Evolutionary conservation across 345 rosid species (phyloP).

Genomic region (Limnanthes douglasii): DNA sequence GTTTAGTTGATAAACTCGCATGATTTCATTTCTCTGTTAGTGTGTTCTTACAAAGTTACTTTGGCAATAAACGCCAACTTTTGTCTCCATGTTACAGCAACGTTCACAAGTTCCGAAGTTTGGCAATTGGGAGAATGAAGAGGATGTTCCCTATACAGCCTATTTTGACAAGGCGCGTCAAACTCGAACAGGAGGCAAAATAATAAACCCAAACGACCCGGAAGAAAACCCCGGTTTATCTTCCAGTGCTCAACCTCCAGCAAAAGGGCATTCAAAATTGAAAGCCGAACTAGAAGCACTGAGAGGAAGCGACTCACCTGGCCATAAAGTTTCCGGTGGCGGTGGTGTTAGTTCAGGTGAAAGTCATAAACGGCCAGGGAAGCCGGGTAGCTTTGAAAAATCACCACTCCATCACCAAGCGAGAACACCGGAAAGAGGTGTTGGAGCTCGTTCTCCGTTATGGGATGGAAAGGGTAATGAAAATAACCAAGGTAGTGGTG

Average conservation of each 20-base stretch:
- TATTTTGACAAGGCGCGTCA: conserved; percentile 77
- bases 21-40: not conserved
- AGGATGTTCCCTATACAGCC: conserved; percentile 75
- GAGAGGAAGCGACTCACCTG: conserved; percentile 14
- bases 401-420: conserved; percentile 52
- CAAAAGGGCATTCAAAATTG: conserved; percentile 20
- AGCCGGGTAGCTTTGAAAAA: conserved; percentile 36
- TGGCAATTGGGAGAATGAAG: conserved; percentile 83
- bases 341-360: conserved; percentile 31
- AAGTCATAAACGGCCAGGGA: conserved; percentile 22
- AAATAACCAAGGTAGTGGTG: conserved; percentile 47
- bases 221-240: conserved; percentile 34
- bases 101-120: conserved; percentile 65
- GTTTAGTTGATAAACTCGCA: not conserved
- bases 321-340: conserved; percentile 30
- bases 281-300: conserved; percentile 25
- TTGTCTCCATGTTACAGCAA: conserved; percentile 26
- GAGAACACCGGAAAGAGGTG: conserved; percentile 21
- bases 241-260: conserved; percentile 27
- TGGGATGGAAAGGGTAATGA: conserved; percentile 51
- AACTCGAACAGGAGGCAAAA: conserved; percentile 41
- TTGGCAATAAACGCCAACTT: not conserved
- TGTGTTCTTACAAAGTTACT: not conserved
- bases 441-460: conserved; percentile 27
- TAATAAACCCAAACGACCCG: conserved; percentile 63